phyloP scores from a whole-genome alignment of 495 filamentous ascomycete species.

The Collariella sp. region DNA sequence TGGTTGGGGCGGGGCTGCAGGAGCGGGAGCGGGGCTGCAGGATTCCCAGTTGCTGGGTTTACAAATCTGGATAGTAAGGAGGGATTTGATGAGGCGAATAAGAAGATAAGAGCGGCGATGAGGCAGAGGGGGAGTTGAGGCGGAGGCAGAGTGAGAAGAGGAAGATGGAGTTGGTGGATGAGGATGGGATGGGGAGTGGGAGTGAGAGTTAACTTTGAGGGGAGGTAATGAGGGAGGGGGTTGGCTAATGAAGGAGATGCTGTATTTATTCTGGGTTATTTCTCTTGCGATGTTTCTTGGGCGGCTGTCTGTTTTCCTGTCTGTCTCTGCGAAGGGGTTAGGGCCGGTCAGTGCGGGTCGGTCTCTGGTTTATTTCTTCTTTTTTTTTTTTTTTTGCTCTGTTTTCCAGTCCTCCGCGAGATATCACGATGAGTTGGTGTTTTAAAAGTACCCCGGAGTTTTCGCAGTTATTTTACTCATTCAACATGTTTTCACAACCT shows the following conservation, averaged over 20 bases:
- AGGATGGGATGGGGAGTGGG: conserved; percentile 15
- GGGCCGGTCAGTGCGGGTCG: too few species aligned
- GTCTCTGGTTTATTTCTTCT: not conserved
- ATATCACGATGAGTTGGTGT: not conserved
- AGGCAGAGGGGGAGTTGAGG: conserved; percentile 67
- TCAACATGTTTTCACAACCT: not conserved
- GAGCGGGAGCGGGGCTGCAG: too few species aligned
- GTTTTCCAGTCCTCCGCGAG: not conserved
- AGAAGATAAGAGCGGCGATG: conserved; percentile 83
- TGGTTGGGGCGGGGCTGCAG: too few species aligned
- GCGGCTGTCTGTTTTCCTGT: not conserved
- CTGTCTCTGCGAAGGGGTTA: not conserved
- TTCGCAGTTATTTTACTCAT: not conserved
- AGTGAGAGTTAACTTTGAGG: not conserved
- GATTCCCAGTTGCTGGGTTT: conserved; percentile 61
- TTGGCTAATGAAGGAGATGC: not conserved
- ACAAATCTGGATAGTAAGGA: conserved; percentile 64
- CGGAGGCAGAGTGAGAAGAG: conserved; percentile 58
- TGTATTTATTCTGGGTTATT: not conserved
- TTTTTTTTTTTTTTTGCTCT: not conserved
- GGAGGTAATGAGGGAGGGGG: conserved; percentile 14
- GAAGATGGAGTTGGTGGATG: conserved; percentile 24
- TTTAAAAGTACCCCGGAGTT: not conserved
- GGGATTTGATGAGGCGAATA: conserved; percentile 71
- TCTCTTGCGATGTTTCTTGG: not conserved